These are phyloP conservation scores for Starmerella stigmatis DNA, from an alignment of 805 yeast species.

Conservation along the genomic window DNA sequence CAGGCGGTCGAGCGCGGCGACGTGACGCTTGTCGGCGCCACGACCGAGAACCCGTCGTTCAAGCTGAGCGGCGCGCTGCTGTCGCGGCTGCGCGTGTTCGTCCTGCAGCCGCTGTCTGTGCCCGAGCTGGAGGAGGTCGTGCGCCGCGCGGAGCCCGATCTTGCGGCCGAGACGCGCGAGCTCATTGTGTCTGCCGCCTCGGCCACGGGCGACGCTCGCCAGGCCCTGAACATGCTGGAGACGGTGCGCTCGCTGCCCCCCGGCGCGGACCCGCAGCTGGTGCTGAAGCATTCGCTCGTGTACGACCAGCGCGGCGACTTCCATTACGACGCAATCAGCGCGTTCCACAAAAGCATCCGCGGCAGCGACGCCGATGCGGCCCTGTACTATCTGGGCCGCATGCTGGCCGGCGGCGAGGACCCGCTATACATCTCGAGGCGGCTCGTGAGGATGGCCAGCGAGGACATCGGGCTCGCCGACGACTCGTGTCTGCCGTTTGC, in stretches of 20 bases:
- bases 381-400: conserved; percentile 69
- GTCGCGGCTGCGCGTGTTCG: conserved; percentile 75
- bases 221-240: conserved; percentile 72
- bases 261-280: conserved; percentile 28
- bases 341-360: conserved; percentile 85
- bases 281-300: conserved; percentile 43
- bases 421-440: conserved; percentile 81
- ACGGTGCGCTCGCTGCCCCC: conserved; percentile 31
- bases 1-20: conserved; percentile 79
- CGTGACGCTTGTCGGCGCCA: conserved; percentile 83
- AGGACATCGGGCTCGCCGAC: conserved; percentile 82
- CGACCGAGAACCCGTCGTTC: conserved; percentile 88
- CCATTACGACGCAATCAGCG: conserved; percentile 91
- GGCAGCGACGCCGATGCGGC: conserved; percentile 90
- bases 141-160: conserved; percentile 45
- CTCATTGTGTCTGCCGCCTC: conserved; percentile 50
- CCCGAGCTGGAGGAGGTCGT: conserved; percentile 47
- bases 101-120: conserved; percentile 43
- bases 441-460: conserved; percentile 90
- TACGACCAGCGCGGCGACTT: conserved; percentile 85
- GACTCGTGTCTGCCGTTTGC: conserved; percentile 79
- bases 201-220: conserved; percentile 81
- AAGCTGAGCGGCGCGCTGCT: conserved; percentile 71
- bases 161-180: conserved; percentile 48
- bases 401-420: conserved; percentile 90